phyloP scores from a whole-genome alignment of 495 filamentous ascomycete species.

The Aspergillus indologenus region DNA sequence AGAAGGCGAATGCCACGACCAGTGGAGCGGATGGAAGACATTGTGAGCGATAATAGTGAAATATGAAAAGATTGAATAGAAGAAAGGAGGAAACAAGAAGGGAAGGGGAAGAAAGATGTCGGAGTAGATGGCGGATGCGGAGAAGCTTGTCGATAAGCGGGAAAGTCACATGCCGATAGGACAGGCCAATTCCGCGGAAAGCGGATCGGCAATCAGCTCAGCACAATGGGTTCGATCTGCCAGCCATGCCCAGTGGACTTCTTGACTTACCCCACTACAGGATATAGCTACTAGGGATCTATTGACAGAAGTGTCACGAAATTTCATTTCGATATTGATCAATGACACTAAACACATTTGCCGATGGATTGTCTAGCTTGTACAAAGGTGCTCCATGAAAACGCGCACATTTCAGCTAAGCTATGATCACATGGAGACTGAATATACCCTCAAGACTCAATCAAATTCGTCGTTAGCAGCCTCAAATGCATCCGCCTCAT shows the following conservation, averaged over 20 bases:
- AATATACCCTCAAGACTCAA: not conserved
- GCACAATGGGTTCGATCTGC: too few species aligned
- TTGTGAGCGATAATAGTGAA: conserved; percentile 18
- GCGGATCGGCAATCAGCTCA: not conserved
- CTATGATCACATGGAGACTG: not conserved
- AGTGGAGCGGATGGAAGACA: conserved; percentile 37
- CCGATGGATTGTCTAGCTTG: too few species aligned
- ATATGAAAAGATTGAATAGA: not conserved
- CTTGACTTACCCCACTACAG: too few species aligned
- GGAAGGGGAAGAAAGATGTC: conserved; percentile 1
- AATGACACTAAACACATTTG: too few species aligned
- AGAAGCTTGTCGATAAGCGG: conserved; percentile 30
- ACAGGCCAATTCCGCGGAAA: conserved; percentile 17
- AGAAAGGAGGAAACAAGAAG: conserved; percentile 13
- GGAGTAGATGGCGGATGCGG: conserved; percentile 22
- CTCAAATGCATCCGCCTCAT: conserved; percentile 1
- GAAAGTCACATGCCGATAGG: conserved; percentile 47
- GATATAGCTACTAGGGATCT: too few species aligned
- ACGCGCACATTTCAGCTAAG: too few species aligned
- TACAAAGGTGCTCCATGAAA: not conserved
- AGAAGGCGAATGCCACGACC: conserved; percentile 34
- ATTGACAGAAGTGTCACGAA: too few species aligned
- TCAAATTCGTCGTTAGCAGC: not conserved
- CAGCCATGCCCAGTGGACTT: too few species aligned
- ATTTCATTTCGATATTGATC: too few species aligned